phyloP scores from a whole-genome alignment of 768 basidiomycete genomes.

The Suillus americanus region DNA sequence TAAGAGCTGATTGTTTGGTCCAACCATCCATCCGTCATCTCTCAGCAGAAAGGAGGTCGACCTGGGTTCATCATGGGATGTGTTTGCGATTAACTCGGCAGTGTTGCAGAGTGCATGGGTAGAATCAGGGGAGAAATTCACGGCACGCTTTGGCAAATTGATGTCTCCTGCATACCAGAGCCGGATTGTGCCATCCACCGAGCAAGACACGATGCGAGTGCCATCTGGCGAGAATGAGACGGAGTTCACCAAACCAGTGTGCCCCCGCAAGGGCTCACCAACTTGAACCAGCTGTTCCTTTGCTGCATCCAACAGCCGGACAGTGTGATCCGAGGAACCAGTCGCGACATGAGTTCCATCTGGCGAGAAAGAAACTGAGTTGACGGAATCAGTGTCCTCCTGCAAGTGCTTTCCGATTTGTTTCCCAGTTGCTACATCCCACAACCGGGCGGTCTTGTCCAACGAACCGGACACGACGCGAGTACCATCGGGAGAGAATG shows the following conservation, averaged over 20 bases:
- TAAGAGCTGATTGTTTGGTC: not conserved
- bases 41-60: not conserved
- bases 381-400: not conserved
- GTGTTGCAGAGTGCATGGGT: not conserved
- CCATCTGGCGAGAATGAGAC: conserved; percentile 2
- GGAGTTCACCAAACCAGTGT: not conserved
- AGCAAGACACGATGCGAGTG: not conserved
- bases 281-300: not conserved
- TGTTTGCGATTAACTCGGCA: not conserved
- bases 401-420: not conserved
- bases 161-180: not conserved
- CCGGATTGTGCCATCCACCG: not conserved
- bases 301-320: not conserved
- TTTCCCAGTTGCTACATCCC: not conserved
- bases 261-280: not conserved
- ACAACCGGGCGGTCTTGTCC: not conserved
- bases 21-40: not conserved
- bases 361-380: conserved; percentile 7
- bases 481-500: conserved; percentile 3
- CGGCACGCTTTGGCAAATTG: not conserved
- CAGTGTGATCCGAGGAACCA: not conserved
- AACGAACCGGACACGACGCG: not conserved
- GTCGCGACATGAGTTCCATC: not conserved
- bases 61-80: not conserved
- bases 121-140: not conserved